These are phyloP conservation scores for Clathrus columnatus DNA, from an alignment of 768 basidiomycete species.

Conservation along the genomic window DNA sequence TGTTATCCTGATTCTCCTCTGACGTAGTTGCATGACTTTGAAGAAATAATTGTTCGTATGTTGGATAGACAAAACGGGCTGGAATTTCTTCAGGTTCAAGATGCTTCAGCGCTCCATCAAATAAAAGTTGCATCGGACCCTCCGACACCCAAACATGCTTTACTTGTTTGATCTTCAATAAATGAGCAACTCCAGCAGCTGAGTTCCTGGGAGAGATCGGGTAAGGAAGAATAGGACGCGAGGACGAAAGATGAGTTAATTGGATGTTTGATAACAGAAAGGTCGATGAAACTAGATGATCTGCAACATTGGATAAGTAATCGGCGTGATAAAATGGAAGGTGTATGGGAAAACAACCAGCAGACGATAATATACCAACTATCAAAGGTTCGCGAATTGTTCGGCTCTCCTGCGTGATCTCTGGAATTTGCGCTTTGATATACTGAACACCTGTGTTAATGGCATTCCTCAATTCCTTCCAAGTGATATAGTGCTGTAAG, in stretches of 20 bases:
- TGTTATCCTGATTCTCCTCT: no score
- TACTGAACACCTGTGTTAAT: not conserved
- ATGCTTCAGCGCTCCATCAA: not conserved
- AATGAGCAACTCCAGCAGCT: slow-evolving; percentile 26
- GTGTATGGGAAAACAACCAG: not conserved
- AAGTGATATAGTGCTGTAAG: not conserved
- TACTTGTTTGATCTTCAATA: slow-evolving; percentile 19
- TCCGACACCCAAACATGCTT: slow-evolving; percentile 18
- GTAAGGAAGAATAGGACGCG: slow-evolving; percentile 17
- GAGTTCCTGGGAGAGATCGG: slow-evolving; percentile 29
- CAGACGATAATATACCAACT: slow-evolving; percentile 1
- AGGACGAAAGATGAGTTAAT: slow-evolving; percentile 13
- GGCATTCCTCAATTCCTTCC: not conserved
- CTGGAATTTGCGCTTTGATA: not conserved
- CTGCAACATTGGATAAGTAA: slow-evolving; percentile 14
- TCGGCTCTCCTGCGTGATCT: not conserved
- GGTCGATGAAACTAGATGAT: slow-evolving; percentile 19
- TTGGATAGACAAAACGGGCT: not conserved
- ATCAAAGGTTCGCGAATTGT: not conserved
- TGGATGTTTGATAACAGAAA: slow-evolving; percentile 13
- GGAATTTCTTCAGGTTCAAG: not conserved
- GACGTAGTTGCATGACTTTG: no score
- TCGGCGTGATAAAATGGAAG: not conserved
- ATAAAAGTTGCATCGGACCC: slow-evolving; percentile 17
- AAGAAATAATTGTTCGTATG: no score